Percentiles rank a stretch among this genome's conserved stretches.
phyloP scores from a whole-genome alignment of 148 eudicot species.

The Rhododendron simsii region DNA sequence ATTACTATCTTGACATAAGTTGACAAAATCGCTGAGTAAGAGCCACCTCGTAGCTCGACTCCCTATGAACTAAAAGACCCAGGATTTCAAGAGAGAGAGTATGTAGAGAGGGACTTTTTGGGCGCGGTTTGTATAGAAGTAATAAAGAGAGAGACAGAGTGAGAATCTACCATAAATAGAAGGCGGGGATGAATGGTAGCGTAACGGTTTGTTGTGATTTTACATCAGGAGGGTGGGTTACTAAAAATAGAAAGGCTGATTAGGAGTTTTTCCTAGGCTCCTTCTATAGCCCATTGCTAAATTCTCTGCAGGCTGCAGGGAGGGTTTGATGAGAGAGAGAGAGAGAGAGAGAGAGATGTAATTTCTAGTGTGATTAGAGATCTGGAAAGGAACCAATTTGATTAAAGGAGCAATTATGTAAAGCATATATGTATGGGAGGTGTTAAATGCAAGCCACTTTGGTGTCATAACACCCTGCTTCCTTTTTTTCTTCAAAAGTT shows the following conservation, averaged over 20 bases:
- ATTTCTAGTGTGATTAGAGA: neutral
- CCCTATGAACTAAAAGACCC: neutral
- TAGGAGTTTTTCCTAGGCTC: neutral
- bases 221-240: neutral
- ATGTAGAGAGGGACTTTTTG: neutral
- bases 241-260: neutral
- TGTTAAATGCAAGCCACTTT: neutral
- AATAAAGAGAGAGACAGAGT: neutral
- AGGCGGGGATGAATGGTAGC: neutral
- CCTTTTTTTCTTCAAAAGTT: too few relatives aligned
- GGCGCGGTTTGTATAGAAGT: too few relatives aligned
- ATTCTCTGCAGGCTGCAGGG: neutral
- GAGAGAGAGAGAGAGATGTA: neutral
- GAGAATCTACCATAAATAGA: conserved; percentile 8
- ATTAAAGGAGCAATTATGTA: neutral
- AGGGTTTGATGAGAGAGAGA: neutral
- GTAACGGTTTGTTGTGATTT: neutral
- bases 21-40: neutral
- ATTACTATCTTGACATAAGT: neutral
- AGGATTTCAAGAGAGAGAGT: neutral
- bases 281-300: neutral
- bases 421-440: neutral
- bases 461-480: neutral
- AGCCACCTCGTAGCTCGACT: neutral
- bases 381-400: neutral